phyloP scores from a whole-genome alignment of 208 protist genomes.

The Trypanosoma theileri region DNA sequence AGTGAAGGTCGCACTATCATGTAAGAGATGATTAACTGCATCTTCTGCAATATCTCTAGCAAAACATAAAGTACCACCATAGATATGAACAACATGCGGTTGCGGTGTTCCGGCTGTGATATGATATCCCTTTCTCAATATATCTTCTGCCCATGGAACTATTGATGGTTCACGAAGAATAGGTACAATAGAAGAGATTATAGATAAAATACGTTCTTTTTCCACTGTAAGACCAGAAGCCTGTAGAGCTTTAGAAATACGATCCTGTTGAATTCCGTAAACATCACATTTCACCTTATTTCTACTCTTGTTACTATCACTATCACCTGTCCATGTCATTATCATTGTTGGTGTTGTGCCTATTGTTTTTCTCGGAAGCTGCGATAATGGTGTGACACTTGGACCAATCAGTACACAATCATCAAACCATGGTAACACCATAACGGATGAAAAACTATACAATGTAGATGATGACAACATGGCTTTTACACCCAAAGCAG shows the following conservation, averaged over 20 bases:
- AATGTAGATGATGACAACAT: slow-evolving; percentile 57
- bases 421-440: slow-evolving; percentile 78
- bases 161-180: slow-evolving; percentile 31
- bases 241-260: slow-evolving; percentile 38
- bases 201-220: slow-evolving; percentile 53
- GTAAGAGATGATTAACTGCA: slow-evolving; percentile 47
- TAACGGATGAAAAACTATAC: slow-evolving; percentile 63
- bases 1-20: slow-evolving; percentile 27
- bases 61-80: slow-evolving; percentile 57
- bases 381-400: slow-evolving; percentile 32
- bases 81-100: slow-evolving; percentile 57
- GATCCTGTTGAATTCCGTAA: slow-evolving; percentile 37
- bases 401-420: slow-evolving; percentile 74
- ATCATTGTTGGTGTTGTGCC: background rate
- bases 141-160: slow-evolving; percentile 43
- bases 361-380: slow-evolving; percentile 11
- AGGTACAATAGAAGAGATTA: slow-evolving; percentile 51
- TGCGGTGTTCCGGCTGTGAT: slow-evolving; percentile 30
- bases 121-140: slow-evolving; percentile 56
- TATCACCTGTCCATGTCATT: background rate
- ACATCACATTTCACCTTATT: background rate
- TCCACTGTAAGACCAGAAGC: slow-evolving; percentile 52
- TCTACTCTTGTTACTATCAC: slow-evolving; percentile 4
- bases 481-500: slow-evolving; percentile 6
- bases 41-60: slow-evolving; percentile 64